A percentile compares a stretch with the other conserved stretches of the same genome.
phyloP scores from a whole-genome alignment of 2,329 filamentous ascomycete species.

The Lecanicillium sp. region DNA sequence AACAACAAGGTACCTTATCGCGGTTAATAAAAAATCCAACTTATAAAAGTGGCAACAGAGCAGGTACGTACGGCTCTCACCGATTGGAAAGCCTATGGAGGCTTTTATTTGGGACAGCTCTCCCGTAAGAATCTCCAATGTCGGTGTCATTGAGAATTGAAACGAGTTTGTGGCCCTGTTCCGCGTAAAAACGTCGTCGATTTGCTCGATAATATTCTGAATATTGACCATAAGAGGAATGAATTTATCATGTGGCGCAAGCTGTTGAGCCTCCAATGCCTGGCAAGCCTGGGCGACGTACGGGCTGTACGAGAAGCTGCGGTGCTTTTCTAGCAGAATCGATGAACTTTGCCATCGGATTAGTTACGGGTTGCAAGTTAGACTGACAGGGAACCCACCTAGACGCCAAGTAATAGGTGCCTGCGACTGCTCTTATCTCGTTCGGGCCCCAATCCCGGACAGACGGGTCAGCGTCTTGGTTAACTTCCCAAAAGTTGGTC shows the following conservation, averaged over 20 bases:
- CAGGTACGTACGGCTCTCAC: constrained; percentile 20
- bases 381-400: constrained; percentile 12
- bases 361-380: not conserved
- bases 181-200: constrained; percentile 17
- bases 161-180: too few species aligned
- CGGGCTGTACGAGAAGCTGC: constrained; percentile 17
- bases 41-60: too few species aligned
- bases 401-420: constrained; percentile 23
- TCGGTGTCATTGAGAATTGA: constrained; percentile 13
- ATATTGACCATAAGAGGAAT: constrained; percentile 21
- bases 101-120: constrained; percentile 15
- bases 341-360: constrained; percentile 13
- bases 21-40: not conserved
- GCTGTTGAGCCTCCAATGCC: constrained; percentile 9
- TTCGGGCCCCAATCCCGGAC: constrained; percentile 17
- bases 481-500: constrained; percentile 20
- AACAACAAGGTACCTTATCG: constrained; percentile 16
- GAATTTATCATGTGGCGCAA: constrained; percentile 17
- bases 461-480: constrained; percentile 6
- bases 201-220: constrained; percentile 21
- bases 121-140: constrained; percentile 14
- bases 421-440: constrained; percentile 21
- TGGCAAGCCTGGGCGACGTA: constrained; percentile 21
- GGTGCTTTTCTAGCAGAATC: constrained; percentile 23
- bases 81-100: constrained; percentile 18